Evolutionary conservation across 805 yeast genomes (phyloP).

Genomic region (Candida awuae): DNA sequence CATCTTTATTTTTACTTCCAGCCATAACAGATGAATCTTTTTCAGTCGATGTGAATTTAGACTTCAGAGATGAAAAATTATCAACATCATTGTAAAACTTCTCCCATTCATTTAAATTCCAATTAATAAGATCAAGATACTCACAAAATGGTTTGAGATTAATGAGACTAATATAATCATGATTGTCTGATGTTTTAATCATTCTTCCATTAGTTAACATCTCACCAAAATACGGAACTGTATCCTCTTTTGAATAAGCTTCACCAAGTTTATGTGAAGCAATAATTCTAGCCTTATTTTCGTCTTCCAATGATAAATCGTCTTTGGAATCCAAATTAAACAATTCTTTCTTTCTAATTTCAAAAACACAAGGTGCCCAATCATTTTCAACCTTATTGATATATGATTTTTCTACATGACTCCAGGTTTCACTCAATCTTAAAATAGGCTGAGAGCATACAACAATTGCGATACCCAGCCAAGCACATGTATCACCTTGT

Average conservation of each 20-base stretch:
- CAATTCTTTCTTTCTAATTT: slow-evolving; percentile 53
- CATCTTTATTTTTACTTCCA: slow-evolving; percentile 9
- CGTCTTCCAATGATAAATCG: background rate
- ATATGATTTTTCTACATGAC: slow-evolving; percentile 50
- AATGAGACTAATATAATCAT: background rate
- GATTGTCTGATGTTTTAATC: background rate
- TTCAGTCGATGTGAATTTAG: slow-evolving; percentile 17
- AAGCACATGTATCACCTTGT: slow-evolving; percentile 86
- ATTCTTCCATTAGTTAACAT: slow-evolving; percentile 38
- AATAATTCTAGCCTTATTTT: slow-evolving; percentile 50
- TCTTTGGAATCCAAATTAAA: slow-evolving; percentile 1
- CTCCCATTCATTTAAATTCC: slow-evolving; percentile 78
- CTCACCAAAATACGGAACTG: slow-evolving; percentile 89
- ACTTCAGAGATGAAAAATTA: slow-evolving; percentile 1
- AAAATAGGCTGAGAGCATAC: slow-evolving; percentile 77
- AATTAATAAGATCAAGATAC: slow-evolving; percentile 57
- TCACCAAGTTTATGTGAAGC: slow-evolving; percentile 85
- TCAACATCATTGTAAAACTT: slow-evolving; percentile 42
- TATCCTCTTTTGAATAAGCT: slow-evolving; percentile 63
- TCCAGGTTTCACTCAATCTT: slow-evolving; percentile 70
- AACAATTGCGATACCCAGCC: slow-evolving; percentile 84
- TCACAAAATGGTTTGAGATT: slow-evolving; percentile 49
- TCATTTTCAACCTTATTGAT: slow-evolving; percentile 60
- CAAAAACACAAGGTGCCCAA: slow-evolving; percentile 92
- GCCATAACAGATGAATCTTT: slow-evolving; percentile 11